Evolutionary conservation across 495 filamentous ascomycete genomes (phyloP).

Genomic region (Talaromyces proteolyticus): DNA sequence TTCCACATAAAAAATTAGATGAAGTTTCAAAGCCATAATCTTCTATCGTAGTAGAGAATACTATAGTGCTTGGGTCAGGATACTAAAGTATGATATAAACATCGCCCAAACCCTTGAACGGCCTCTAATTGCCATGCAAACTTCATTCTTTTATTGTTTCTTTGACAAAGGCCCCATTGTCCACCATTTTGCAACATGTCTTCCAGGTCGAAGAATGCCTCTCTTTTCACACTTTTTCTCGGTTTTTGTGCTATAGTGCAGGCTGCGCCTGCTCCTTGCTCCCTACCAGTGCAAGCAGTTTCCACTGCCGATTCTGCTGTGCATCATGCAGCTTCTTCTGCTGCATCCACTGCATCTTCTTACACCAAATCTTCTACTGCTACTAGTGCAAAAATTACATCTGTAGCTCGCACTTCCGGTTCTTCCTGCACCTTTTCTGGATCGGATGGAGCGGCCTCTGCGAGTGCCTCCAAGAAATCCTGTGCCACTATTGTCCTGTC

Average conservation of each 20-base stretch:
- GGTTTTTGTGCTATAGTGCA: slow-evolving; percentile 1
- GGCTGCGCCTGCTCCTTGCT: neutral
- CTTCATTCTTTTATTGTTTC: too few species aligned
- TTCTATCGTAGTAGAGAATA: too few species aligned
- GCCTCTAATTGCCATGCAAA: too few species aligned
- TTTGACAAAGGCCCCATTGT: too few species aligned
- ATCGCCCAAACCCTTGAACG: too few species aligned
- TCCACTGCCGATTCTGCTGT: neutral
- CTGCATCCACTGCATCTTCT: too few species aligned
- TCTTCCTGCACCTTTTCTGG: slow-evolving; percentile 43
- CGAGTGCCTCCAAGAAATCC: slow-evolving; percentile 35
- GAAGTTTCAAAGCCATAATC: too few species aligned
- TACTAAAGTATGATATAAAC: too few species aligned
- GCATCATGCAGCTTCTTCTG: neutral
- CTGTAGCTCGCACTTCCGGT: neutral
- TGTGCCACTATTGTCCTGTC: slow-evolving; percentile 46
- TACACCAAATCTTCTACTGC: neutral
- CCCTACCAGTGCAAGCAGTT: neutral
- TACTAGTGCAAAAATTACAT: neutral
- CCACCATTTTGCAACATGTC: too few species aligned
- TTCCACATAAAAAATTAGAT: too few species aligned
- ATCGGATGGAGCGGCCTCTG: slow-evolving; percentile 33
- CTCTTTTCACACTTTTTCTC: neutral
- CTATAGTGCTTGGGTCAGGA: too few species aligned
- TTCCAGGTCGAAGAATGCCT: neutral